phyloP scores from a whole-genome alignment of 2,329 filamentous ascomycete species.

The Apiospora pterosperma region DNA sequence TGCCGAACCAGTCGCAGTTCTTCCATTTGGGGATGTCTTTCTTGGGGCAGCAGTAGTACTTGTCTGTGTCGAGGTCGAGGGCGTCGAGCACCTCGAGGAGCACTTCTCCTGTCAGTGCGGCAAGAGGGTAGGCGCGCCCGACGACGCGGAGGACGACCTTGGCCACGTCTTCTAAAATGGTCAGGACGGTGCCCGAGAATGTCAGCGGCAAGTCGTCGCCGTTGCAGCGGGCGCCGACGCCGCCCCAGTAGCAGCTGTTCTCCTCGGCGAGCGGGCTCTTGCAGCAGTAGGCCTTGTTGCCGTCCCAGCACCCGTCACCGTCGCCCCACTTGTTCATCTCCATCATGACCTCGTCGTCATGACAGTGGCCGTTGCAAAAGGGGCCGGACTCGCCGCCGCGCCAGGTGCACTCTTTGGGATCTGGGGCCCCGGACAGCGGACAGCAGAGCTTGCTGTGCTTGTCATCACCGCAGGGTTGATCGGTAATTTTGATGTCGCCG shows the following conservation, averaged over 20 bases:
- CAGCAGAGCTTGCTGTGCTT: conserved; percentile 27
- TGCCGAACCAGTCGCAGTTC: conserved; percentile 33
- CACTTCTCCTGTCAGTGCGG: conserved; percentile 8
- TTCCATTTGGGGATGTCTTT: conserved; percentile 23
- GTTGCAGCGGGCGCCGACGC: conserved; percentile 17
- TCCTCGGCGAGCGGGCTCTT: conserved; percentile 16
- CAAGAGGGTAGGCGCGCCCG: conserved; percentile 4
- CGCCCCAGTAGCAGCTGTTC: conserved; percentile 22
- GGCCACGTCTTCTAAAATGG: conserved; percentile 14
- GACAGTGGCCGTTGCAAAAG: conserved; percentile 32
- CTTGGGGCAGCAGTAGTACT: conserved; percentile 25
- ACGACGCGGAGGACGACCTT: conserved; percentile 11
- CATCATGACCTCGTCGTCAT: conserved; percentile 29
- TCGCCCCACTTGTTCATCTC: conserved; percentile 25
- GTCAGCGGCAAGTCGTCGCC: conserved; percentile 17
- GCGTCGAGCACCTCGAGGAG: conserved; percentile 13
- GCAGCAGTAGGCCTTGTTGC: conserved; percentile 28
- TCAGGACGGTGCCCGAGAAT: conserved; percentile 19
- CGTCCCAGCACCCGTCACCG: conserved; percentile 24
- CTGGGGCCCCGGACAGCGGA: conserved; percentile 25
- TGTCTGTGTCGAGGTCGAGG: conserved; percentile 15
- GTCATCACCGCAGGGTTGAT: conserved; percentile 23
- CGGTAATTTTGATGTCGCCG: conserved; percentile 23
- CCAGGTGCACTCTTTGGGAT: conserved; percentile 28
- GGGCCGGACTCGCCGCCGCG: conserved; percentile 18